Conservation (phyloP, 345 rosid genomes). For the Laguncularia racemosa region DNA sequence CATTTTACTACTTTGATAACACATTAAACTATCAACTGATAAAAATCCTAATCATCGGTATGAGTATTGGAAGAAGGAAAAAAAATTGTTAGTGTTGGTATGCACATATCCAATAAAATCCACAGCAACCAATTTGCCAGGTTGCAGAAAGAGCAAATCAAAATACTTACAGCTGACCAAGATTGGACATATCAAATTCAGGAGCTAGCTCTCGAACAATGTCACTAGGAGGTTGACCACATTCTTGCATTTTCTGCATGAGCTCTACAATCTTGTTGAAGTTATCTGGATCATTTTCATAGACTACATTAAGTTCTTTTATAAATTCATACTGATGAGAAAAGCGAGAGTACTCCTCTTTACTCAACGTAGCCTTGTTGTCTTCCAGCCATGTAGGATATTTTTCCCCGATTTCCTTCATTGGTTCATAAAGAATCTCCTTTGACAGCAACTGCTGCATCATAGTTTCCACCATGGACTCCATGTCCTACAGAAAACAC, state of each 20-base stretch:
- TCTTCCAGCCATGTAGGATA: slow-evolving; percentile 95
- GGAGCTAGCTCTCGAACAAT: slow-evolving; percentile 89
- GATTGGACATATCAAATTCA: slow-evolving; percentile 67
- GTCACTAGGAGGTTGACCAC: slow-evolving; percentile 95
- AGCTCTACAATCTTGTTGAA: slow-evolving; percentile 79
- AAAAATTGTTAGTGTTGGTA: too few species aligned
- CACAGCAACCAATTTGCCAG: too few species aligned
- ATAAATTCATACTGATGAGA: slow-evolving; percentile 65
- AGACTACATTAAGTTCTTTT: slow-evolving; percentile 71
- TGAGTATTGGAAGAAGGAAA: too few species aligned
- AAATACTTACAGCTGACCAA: slow-evolving; percentile 75
- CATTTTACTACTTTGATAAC: too few species aligned
- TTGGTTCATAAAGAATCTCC: slow-evolving; percentile 96
- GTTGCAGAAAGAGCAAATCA: neutral
- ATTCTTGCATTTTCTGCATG: slow-evolving; percentile 99
- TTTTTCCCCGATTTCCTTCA: slow-evolving; percentile 87
- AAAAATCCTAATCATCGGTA: too few species aligned
- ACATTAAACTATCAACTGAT: too few species aligned
- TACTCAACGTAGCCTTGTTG: slow-evolving; percentile 46
- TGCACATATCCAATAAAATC: too few species aligned
- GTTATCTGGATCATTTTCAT: slow-evolving; percentile 68
- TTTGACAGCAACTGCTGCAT: slow-evolving; percentile 96
- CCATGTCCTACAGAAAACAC: slow-evolving; percentile 59
- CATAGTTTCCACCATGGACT: slow-evolving; percentile 91
- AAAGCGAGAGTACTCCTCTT: slow-evolving; percentile 67